Base-by-base conservation (phyloP, 495 filamentous ascomycete genomes). In the Hypoxylon subgilvum region DNA sequence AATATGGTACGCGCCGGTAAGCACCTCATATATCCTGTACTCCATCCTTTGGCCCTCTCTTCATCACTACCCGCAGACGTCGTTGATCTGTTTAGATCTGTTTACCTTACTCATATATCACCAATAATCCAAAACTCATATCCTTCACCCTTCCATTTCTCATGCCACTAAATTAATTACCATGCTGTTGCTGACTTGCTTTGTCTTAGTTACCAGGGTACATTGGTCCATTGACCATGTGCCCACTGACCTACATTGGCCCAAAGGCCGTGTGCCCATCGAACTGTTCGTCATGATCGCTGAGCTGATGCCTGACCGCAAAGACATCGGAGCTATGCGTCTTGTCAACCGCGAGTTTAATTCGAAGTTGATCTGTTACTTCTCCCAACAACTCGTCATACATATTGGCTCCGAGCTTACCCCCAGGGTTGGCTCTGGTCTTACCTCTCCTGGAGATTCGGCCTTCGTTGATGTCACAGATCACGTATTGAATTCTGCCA, bases 181-280 rank as follows among this genome's bases (percentile, higher is more conserved):
- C 8, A 27, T 27, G 8, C 8, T 6, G 1, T 32, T 27, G 10
- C 57, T 61, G 40, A 61, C 44, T 28, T 35, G 9, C 4, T n/a
- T 6, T n/a, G n/a, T n/a, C n/a, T n/a, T n/a, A n/a, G n/a, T n/a
- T n/a, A n/a, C n/a, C n/a, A n/a, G n/a, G n/a, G n/a, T n/a, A n/a
- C n/a, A n/a, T n/a, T 80, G 79, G 80, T 79, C 80, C 18, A 12
- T 50, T 6, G 48, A 55, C 2, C 7, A 19, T 3, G 16, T 86
- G 1, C 83, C 84, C 2, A 64, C 74, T 3, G 84, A 86, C 48
- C 66, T 85, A n/a, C n/a, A n/a, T n/a, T 80, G 79, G 80, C 79
- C 80, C 18, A 12, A 50, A 7, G 48, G 57, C 2, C 7, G 17
- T 3, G 16, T 86, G 1, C 83, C 84, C 2, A 64, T 75, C 2